phyloP scores from a whole-genome alignment of 2,329 filamentous ascomycete genomes.

The Fusarium albosuccineum region DNA sequence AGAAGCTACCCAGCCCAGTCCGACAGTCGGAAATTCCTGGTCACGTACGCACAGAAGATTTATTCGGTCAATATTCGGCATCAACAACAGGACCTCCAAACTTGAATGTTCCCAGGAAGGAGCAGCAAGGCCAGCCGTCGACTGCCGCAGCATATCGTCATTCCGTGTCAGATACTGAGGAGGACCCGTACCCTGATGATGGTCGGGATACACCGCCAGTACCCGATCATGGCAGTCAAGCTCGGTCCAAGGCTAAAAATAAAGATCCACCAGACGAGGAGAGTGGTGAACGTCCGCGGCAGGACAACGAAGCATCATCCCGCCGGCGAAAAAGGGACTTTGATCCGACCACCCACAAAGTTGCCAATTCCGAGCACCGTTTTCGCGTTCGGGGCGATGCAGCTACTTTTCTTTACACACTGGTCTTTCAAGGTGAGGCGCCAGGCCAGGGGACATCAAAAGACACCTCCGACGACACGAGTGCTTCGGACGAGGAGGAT shows the following conservation, averaged over 20 bases:
- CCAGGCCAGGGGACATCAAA: rapidly evolving
- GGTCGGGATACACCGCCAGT: not conserved
- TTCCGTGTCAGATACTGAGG: not conserved
- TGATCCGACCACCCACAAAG: not conserved
- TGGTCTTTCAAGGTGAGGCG: conserved; percentile 20
- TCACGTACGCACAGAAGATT: conserved; percentile 14
- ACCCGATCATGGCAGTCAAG: too few relatives aligned
- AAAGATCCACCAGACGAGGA: not conserved
- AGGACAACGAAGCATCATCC: not conserved
- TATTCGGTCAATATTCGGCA: conserved; percentile 3
- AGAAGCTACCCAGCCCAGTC: conserved; percentile 24
- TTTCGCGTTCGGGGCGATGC: conserved; percentile 30
- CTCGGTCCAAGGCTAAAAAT: not conserved
- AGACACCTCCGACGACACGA: too few relatives aligned
- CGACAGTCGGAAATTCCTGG: conserved; percentile 23
- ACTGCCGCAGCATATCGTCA: not conserved
- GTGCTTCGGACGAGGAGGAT: rapidly evolving
- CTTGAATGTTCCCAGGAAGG: not conserved
- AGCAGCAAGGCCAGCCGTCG: not conserved
- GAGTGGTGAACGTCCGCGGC: not conserved
- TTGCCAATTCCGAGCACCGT: conserved; percentile 18
- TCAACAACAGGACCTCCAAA: not conserved
- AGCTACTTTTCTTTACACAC: conserved; percentile 29
- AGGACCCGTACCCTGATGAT: conserved; percentile 4
- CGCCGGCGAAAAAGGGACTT: not conserved